A percentile compares a stretch with the other conserved stretches of the same genome.
These are phyloP conservation scores for Coemansia sp. DNA, from an alignment of 192 early-diverging fungal species.

Conservation along the genomic window DNA sequence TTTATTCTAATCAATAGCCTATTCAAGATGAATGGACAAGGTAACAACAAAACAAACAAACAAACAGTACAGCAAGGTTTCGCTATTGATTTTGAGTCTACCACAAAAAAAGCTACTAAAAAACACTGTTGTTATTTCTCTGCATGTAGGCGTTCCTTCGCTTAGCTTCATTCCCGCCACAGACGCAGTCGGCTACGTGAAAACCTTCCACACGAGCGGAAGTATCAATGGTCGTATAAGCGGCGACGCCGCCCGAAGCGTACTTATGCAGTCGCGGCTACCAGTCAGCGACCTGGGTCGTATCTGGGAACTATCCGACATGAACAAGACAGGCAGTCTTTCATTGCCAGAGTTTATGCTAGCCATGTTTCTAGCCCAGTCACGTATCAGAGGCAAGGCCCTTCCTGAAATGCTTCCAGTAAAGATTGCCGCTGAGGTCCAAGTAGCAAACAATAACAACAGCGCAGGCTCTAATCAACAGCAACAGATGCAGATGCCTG, in stretches of 20 bases:
- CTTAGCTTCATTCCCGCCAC: slow-evolving; percentile 39
- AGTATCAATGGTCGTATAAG: slow-evolving; percentile 33
- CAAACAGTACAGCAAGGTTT: not conserved
- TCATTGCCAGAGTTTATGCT: slow-evolving; percentile 66
- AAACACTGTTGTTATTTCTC: not conserved
- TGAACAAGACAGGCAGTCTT: slow-evolving; percentile 51
- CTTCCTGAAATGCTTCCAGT: slow-evolving; percentile 58
- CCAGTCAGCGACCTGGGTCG: slow-evolving; percentile 57
- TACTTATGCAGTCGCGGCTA: slow-evolving; percentile 61
- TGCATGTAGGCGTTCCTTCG: slow-evolving; percentile 24
- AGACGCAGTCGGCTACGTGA: slow-evolving; percentile 26
- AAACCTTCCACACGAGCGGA: slow-evolving; percentile 31
- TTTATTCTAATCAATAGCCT: not conserved
- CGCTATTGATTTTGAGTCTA: no score
- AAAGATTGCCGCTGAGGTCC: slow-evolving; percentile 54
- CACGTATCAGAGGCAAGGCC: slow-evolving; percentile 56
- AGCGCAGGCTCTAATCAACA: not conserved
- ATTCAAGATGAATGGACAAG: slow-evolving; percentile 22
- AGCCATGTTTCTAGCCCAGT: slow-evolving; percentile 66
- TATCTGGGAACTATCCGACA: slow-evolving; percentile 66
- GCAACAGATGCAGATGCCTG: slow-evolving; percentile 7
- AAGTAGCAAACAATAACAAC: slow-evolving; percentile 20
- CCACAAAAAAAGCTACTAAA: not conserved
- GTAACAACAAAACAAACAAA: not conserved
- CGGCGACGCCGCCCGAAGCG: slow-evolving; percentile 55